Conservation (phyloP, 2,329 filamentous ascomycete species). For the Aspergillus neotritici region DNA sequence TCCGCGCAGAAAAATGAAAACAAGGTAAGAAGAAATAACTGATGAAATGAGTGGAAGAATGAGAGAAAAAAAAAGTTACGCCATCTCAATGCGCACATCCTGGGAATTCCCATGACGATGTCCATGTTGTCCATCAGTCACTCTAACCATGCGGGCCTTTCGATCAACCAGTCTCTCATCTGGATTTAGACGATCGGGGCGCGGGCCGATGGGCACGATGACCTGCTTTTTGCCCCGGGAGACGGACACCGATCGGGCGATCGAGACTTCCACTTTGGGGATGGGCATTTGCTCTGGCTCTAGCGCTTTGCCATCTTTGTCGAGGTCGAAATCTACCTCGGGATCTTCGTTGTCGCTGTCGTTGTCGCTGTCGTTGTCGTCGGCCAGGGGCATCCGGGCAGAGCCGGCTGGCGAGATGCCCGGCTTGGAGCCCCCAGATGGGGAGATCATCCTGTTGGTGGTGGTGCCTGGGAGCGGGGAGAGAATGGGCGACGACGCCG, state of each 20-base stretch:
- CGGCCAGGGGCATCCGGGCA: constrained; percentile 14
- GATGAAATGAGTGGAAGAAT: not conserved
- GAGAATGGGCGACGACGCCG: constrained; percentile 12
- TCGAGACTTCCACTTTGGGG: constrained; percentile 30
- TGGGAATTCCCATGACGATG: constrained; percentile 31
- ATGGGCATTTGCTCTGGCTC: not conserved
- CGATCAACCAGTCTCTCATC: constrained; percentile 28
- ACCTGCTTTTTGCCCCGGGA: constrained; percentile 30
- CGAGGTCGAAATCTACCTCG: not conserved
- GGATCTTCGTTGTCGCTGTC: constrained; percentile 6
- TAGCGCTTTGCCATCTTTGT: too few species aligned
- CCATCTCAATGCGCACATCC: constrained; percentile 27
- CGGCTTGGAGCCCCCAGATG: constrained; percentile 6
- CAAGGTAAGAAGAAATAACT: not conserved
- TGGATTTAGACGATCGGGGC: constrained; percentile 18
- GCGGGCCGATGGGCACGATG: constrained; percentile 31
- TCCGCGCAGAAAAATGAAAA: too few species aligned
- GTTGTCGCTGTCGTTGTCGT: constrained; percentile 9
- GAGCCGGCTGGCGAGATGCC: constrained; percentile 13
- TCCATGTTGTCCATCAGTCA: constrained; percentile 24
- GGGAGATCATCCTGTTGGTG: constrained; percentile 14
- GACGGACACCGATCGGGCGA: constrained; percentile 37
- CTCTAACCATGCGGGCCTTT: constrained; percentile 22
- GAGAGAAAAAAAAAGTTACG: constrained; percentile 5
- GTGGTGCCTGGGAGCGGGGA: constrained; percentile 12